Percentiles rank a stretch among this genome's conserved stretches.
phyloP scores from a whole-genome alignment of 345 rosid genomes.

The Camelina sativa region DNA sequence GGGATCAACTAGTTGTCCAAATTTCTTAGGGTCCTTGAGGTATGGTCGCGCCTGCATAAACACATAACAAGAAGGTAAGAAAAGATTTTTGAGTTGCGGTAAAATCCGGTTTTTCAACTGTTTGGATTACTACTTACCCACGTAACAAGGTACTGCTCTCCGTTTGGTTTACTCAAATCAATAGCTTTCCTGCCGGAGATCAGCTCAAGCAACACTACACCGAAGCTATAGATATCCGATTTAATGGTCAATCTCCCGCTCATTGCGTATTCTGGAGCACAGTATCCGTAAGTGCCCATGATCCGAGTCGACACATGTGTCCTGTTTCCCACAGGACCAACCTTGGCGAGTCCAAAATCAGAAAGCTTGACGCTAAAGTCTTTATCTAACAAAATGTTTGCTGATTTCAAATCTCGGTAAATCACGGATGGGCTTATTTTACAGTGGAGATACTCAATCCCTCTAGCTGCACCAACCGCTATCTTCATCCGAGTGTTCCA shows the following conservation, averaged over 20 bases:
- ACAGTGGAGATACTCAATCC: slow-evolving; percentile 90
- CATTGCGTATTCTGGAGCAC: slow-evolving; percentile 98
- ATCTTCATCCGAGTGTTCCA: slow-evolving; percentile 86
- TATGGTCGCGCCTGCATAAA: slow-evolving; percentile 63
- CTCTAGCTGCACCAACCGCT: slow-evolving; percentile 89
- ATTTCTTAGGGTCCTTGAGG: slow-evolving; percentile 76
- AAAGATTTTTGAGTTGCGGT: background rate
- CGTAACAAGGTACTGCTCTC: slow-evolving; percentile 76
- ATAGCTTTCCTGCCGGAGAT: slow-evolving; percentile 87
- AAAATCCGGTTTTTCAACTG: background rate
- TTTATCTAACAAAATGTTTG: slow-evolving; percentile 78
- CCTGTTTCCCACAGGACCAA: slow-evolving; percentile 90
- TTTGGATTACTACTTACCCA: slow-evolving; percentile 61
- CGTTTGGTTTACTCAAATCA: slow-evolving; percentile 57
- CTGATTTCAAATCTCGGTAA: slow-evolving; percentile 89
- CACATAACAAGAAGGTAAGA: background rate
- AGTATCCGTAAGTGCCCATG: slow-evolving; percentile 98
- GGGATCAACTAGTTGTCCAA: slow-evolving; percentile 69
- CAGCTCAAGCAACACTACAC: slow-evolving; percentile 87
- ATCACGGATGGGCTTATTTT: slow-evolving; percentile 89
- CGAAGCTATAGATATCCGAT: slow-evolving; percentile 92
- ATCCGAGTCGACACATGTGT: slow-evolving; percentile 94
- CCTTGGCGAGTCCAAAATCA: slow-evolving; percentile 91
- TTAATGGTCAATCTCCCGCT: slow-evolving; percentile 89
- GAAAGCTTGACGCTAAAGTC: slow-evolving; percentile 80